Evolutionary conservation across 2,329 filamentous ascomycete species (phyloP).

Genomic region (Exophiala xenobiotica): DNA sequence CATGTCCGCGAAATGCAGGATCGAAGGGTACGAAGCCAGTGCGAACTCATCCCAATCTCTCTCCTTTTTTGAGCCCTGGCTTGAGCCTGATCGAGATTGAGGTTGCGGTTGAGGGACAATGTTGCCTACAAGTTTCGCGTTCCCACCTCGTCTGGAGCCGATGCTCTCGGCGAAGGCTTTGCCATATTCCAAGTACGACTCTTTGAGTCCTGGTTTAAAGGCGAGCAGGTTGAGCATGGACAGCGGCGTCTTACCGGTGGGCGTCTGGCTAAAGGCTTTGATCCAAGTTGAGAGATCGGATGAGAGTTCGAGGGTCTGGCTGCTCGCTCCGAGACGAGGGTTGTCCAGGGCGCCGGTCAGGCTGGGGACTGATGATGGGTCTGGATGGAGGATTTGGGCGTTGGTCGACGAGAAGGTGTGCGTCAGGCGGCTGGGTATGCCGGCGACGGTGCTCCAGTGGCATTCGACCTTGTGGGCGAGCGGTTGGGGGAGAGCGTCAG

Average conservation of each 20-base stretch:
- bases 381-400: conserved; percentile 18
- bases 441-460: conserved; percentile 38
- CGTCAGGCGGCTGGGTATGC: conserved; percentile 40
- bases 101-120: conserved; percentile 41
- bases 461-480: conserved; percentile 19
- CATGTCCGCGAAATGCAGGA: conserved; percentile 63
- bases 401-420: conserved; percentile 27
- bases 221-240: conserved; percentile 65
- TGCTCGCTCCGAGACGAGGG: conserved; percentile 33
- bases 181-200: conserved; percentile 57
- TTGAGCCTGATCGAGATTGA: neutral
- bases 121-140: conserved; percentile 62
- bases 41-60: conserved; percentile 63
- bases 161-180: conserved; percentile 44
- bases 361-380: conserved; percentile 30
- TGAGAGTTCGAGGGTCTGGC: conserved; percentile 57
- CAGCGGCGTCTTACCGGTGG: conserved; percentile 46
- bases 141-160: conserved; percentile 55
- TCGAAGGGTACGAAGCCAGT: conserved; percentile 63
- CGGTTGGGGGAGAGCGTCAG: conserved; percentile 26
- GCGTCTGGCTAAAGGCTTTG: conserved; percentile 32
- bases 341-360: conserved; percentile 39
- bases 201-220: conserved; percentile 54
- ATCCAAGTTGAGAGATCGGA: conserved; percentile 54
- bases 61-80: neutral